A percentile compares a stretch with the other conserved stretches of the same genome.
These are phyloP conservation scores for Inonotus obliquus DNA, from an alignment of 1,284 basidiomycete genomes.

Conservation along the genomic window DNA sequence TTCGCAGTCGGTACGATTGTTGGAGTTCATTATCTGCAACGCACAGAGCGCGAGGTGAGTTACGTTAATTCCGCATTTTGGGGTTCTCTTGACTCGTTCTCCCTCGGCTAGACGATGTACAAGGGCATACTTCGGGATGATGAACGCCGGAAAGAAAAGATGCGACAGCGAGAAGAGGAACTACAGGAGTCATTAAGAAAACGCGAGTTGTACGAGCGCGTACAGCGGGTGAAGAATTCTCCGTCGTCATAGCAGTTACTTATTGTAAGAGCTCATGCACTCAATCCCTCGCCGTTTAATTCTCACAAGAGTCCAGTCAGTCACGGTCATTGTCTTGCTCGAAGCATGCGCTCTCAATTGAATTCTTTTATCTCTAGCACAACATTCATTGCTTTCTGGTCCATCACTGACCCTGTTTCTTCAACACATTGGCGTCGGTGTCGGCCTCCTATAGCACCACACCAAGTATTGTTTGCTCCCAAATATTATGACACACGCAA, in stretches of 20 bases:
- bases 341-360: not conserved
- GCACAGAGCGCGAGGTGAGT: conserved; percentile 77
- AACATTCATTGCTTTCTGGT: no score
- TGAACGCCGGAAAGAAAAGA: conserved; percentile 71
- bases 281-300: not conserved
- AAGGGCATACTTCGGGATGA: conserved; percentile 87
- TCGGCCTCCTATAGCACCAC: no score
- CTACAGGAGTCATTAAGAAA: conserved; percentile 62
- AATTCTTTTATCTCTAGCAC: not conserved
- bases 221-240: conserved; percentile 44
- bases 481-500: no score
- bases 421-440: no score
- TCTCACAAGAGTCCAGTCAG: not conserved
- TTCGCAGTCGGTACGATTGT: conserved; percentile 75
- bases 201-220: conserved; percentile 61
- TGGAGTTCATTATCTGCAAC: conserved; percentile 90
- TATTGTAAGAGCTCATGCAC: not conserved
- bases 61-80: conserved; percentile 5
- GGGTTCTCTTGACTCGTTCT: not conserved
- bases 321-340: not conserved
- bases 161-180: conserved; percentile 59
- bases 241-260: not conserved
- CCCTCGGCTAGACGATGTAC: conserved; percentile 73
- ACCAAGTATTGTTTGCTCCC: no score
- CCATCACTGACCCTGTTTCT: no score